Percentiles rank a stretch among this genome's conserved stretches.
phyloP scores from a whole-genome alignment of 257 asterid species.

The Capsicum baccatum region DNA sequence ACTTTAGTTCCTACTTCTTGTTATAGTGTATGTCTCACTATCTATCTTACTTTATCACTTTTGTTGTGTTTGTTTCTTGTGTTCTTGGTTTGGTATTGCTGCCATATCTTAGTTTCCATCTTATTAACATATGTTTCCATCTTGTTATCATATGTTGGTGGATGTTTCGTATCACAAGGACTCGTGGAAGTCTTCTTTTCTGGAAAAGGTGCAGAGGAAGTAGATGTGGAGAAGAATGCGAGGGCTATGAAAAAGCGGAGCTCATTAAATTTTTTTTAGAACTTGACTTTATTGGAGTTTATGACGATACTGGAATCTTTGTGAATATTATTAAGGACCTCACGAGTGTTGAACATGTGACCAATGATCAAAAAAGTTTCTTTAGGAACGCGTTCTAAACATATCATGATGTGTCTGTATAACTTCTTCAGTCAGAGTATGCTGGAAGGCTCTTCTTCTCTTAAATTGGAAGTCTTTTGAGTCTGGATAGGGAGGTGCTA shows the following conservation, averaged over 20 bases:
- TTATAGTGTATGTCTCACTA: no score
- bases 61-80: no score
- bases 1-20: no score
- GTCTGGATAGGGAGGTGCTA: background rate
- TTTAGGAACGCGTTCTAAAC: constrained; percentile 80
- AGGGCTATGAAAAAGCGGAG: constrained; percentile 98
- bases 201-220: constrained; percentile 80
- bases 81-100: no score
- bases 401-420: constrained; percentile 82
- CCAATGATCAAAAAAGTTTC: constrained; percentile 77
- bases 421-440: constrained; percentile 90
- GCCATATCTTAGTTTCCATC: no score
- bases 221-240: constrained; percentile 64
- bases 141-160: no score
- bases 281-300: constrained; percentile 90
- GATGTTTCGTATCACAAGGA: constrained; percentile 50
- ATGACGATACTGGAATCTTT: constrained; percentile 78
- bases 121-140: no score
- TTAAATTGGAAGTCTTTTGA: constrained; percentile 15
- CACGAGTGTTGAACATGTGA: constrained; percentile 76
- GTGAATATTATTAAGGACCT: constrained; percentile 86
- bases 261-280: constrained; percentile 93
- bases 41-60: no score
- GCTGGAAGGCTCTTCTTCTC: constrained; percentile 58
- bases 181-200: constrained; percentile 78